Evolutionary conservation across 148 eudicot genomes (phyloP).

Genomic region (Rhododendron ovatum): DNA sequence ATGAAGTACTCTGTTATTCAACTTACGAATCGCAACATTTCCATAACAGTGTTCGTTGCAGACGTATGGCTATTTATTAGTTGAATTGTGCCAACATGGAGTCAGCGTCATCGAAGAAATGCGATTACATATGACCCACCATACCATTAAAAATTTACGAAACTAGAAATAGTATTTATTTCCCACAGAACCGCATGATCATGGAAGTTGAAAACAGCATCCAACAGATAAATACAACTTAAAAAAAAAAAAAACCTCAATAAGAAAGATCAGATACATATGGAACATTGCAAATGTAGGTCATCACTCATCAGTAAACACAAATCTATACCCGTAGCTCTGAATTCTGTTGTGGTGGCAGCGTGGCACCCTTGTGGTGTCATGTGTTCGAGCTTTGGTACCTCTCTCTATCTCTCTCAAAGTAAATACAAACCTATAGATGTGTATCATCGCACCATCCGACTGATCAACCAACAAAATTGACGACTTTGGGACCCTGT

Average conservation of each 20-base stretch:
- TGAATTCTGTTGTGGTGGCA: not conserved
- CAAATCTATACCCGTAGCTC: not conserved
- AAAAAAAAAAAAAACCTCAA: not conserved
- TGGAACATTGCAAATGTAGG: not conserved
- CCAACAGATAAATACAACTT: not conserved
- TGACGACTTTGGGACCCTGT: slow-evolving; percentile 80
- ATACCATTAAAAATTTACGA: too few species aligned
- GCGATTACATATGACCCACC: too few species aligned
- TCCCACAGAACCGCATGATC: not conserved
- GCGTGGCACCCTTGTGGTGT: not conserved
- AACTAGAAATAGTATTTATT: not conserved
- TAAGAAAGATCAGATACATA: not conserved
- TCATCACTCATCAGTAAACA: not conserved
- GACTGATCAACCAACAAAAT: slow-evolving; percentile 52
- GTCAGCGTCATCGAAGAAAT: too few species aligned
- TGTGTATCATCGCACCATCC: not conserved
- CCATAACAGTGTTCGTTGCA: too few species aligned
- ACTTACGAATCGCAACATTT: too few species aligned
- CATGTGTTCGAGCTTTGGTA: not conserved
- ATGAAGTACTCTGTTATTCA: too few species aligned
- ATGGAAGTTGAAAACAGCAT: not conserved
- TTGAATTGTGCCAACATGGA: too few species aligned
- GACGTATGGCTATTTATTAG: too few species aligned
- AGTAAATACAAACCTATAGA: not conserved
- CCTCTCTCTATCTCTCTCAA: not conserved